Base-by-base conservation (phyloP, 2,329 filamentous ascomycete genomes). In the Colletotrichum tabaci region DNA sequence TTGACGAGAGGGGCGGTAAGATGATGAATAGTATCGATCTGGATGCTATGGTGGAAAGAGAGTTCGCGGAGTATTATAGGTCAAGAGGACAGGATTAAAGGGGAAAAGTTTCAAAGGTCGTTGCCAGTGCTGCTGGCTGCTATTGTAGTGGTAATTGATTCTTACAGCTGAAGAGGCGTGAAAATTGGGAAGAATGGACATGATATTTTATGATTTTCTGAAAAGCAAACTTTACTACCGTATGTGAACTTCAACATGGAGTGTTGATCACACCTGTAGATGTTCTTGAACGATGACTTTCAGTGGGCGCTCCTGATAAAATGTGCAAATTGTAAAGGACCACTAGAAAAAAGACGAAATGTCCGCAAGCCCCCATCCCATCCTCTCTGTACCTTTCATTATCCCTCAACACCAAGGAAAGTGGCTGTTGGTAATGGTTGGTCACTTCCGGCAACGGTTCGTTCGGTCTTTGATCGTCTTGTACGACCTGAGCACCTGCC, bases 21-120 rank as follows among this genome's bases (percentile, higher is more conserved):
- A 47, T 67, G 58, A 67, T 67, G 6, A 67, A 57, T 12, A 67
- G 49, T 13, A 7, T 63, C 40, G 49, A 63, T 16, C 49, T 67
- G 30, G 66, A 67, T 42, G 49, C 66, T 35, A 35, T 62, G 16
- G 35, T 56, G n/a, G 5, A 1, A 26, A 40, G 26, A 16, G 63
- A 52, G 44, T 3, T 4, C 12, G 44, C 35, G 21, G 63, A 66
- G 26, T 23, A 42, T 66, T 2, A 42, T 15, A 30, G 42, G 40
- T 8, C 13, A 18, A 23, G 12, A 63, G 49, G 49, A 40, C 2
- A 63, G 13, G 30, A 10, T 16, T 67, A 18, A 52, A 46, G 21
- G 26, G 23, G 23, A 26, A 26, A 10, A 13, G 53, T 13, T 35
- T 46, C n/a, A 47, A 40, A 35, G 12, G 40, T 49, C 21, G 15